These are phyloP conservation scores for Scedosporium dehoogii DNA, from an alignment of 2,329 filamentous ascomycete species.

Conservation along the genomic window DNA sequence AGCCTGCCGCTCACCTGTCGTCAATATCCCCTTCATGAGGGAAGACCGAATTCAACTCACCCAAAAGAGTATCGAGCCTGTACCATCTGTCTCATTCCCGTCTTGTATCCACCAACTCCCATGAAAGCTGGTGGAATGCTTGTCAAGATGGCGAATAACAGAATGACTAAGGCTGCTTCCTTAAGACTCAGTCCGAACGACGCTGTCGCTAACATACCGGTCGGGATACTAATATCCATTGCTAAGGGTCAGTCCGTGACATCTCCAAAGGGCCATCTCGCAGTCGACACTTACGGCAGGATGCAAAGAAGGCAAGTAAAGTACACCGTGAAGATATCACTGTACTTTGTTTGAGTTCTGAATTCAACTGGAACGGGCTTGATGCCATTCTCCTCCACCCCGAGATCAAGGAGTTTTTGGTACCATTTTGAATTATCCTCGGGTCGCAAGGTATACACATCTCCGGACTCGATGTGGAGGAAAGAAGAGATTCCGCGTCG, in stretches of 20 bases:
- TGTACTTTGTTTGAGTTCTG: slow-evolving; percentile 41
- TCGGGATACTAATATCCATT: slow-evolving; percentile 34
- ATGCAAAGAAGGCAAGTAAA: slow-evolving; percentile 48
- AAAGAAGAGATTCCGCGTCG: not conserved
- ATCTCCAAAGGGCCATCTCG: not conserved
- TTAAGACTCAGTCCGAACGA: slow-evolving; percentile 43
- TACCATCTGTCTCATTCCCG: slow-evolving; percentile 49
- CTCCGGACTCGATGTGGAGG: not conserved
- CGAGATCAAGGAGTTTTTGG: slow-evolving; percentile 29
- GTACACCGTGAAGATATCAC: slow-evolving; percentile 51
- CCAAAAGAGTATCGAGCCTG: slow-evolving; percentile 53
- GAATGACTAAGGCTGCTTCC: slow-evolving; percentile 44
- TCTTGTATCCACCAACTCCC: slow-evolving; percentile 42
- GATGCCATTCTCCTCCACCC: slow-evolving; percentile 44
- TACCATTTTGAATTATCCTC: slow-evolving; percentile 26
- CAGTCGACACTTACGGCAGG: slow-evolving; percentile 37
- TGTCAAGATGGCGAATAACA: slow-evolving; percentile 48
- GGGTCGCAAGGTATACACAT: not conserved
- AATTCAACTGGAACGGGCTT: slow-evolving; percentile 44
- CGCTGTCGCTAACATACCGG: slow-evolving; percentile 47
- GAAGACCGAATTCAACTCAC: slow-evolving; percentile 16
- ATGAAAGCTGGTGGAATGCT: slow-evolving; percentile 45
- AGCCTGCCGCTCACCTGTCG: slow-evolving; percentile 17
- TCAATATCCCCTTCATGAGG: not conserved
- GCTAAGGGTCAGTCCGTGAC: not conserved